These are phyloP conservation scores for Ophryocystis elektroscirrha DNA, from an alignment of 169 alveolate species.

Conservation along the genomic window DNA sequence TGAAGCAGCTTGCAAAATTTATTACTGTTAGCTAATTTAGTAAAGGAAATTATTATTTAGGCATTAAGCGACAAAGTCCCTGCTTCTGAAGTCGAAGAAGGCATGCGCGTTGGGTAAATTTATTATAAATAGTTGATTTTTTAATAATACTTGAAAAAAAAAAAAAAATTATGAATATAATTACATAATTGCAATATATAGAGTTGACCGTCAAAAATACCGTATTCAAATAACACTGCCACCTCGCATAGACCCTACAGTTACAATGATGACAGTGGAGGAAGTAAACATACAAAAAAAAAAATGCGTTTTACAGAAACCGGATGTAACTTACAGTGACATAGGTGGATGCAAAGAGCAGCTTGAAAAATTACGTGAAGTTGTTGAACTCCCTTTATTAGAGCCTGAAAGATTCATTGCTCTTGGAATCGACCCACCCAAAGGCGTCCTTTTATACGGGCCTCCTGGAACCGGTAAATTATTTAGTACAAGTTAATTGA, in stretches of 20 bases:
- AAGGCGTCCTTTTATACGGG: conserved; percentile 92
- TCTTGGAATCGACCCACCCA: conserved; percentile 96
- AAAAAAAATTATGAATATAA: not conserved
- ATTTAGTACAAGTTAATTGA: conserved; percentile 93
- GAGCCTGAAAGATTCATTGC: conserved; percentile 91
- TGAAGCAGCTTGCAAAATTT: conserved; percentile 89
- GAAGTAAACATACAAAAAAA: conserved; percentile 27
- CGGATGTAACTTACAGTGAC: conserved; percentile 98
- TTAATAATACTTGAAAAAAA: conserved; percentile 11
- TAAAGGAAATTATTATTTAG: conserved; percentile 6
- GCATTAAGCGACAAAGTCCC: conserved; percentile 94
- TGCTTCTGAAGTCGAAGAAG: conserved; percentile 97
- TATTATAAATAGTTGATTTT: too few species aligned
- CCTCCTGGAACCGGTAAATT: conserved; percentile 99
- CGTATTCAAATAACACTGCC: conserved; percentile 89
- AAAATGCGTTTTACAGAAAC: conserved; percentile 42
- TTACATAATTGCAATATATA: conserved; percentile 3
- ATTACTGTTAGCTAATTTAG: conserved; percentile 56
- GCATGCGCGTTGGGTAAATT: conserved; percentile 99
- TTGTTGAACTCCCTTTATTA: conserved; percentile 87
- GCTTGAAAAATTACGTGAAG: conserved; percentile 67
- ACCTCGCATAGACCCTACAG: conserved; percentile 96
- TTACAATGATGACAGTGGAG: conserved; percentile 98
- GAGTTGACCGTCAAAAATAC: conserved; percentile 73
- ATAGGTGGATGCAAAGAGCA: conserved; percentile 97